Evolutionary conservation across 192 early-diverging fungal species (phyloP), one percentile per base, ranked within the genome.

Genomic region (Chytriomyces hyalinus): DNA sequence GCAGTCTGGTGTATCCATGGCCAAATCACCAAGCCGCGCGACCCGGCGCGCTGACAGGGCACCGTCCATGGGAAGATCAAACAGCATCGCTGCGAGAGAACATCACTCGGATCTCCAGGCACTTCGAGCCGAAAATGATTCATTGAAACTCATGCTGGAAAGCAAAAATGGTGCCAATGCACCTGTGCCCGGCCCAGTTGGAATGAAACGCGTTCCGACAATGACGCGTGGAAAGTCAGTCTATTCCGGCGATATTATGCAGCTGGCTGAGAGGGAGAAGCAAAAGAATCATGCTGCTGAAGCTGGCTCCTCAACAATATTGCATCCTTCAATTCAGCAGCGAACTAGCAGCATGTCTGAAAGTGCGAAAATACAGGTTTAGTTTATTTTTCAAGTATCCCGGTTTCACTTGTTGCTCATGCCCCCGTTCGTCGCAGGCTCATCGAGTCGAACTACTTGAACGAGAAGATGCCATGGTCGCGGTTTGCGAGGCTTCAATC

Each of bases 401-500:
- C 64, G 24, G 11, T 44, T 4, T 15, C 13, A 22, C 13, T 44
- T 57, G 15, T 57, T 0, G 53, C 53, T 13, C 3, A 57, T 57
- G 53, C 20, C 53, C 53, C 53, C 3, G 53, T 20, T 57, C 53
- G 13, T 57, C 78, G n/a, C 57, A 78, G 45, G 76, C 46, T 74
- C 43, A 24, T 36, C 72, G 72, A 2, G 66, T 15, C n/a, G 28
- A 26, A 10, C 13, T 74, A 2, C 43, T 74, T n/a, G 43, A 47
- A 43, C 11, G 61, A 46, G 62, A n/a, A 49, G 73, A 66, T 22
- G 4, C 60, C 53, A 20, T 57, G 13, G 15, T n/a, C 20, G 53
- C 13, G 20, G 5, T 57, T 4, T 57, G 53, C 53, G 53, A 57
- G 20, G 92, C 69, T 91, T 93, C 26, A 88, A 94, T 77, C 84